Evolutionary conservation across 306 rosid genomes (phyloP).

Genomic region (Inga laurina): DNA sequence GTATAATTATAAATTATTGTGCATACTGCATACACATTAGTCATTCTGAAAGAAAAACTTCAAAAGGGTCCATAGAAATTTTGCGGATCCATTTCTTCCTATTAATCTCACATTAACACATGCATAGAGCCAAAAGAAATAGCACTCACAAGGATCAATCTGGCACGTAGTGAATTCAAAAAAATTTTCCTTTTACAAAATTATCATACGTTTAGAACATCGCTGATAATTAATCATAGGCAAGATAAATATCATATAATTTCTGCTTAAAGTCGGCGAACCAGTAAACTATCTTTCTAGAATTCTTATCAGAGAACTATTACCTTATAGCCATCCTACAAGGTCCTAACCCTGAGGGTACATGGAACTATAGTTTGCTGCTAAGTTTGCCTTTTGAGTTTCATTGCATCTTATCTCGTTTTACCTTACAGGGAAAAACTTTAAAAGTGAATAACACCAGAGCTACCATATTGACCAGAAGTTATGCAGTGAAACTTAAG

Average conservation of each 20-base stretch:
- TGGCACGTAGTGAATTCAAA: slow-evolving; percentile 7
- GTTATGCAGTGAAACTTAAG: slow-evolving; percentile 12
- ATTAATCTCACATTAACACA: neutral
- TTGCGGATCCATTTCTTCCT: neutral
- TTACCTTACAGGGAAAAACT: neutral
- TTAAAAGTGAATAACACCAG: neutral
- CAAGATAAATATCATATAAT: neutral
- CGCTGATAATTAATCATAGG: neutral
- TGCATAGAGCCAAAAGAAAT: neutral
- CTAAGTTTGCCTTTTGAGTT: neutral
- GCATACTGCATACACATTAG: neutral
- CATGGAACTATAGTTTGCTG: no score
- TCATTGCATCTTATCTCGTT: neutral
- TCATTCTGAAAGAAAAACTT: slow-evolving; percentile 4
- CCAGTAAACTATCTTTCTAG: neutral
- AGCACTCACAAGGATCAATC: slow-evolving; percentile 3
- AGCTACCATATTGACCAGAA: neutral
- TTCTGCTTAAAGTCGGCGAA: neutral
- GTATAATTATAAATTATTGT: neutral
- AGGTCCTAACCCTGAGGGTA: no score
- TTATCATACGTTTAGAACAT: neutral
- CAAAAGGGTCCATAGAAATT: slow-evolving; percentile 15
- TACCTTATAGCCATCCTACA: slow-evolving; percentile 22
- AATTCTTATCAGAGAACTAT: neutral
- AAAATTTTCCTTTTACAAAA: neutral